Evolutionary conservation across 805 yeast species (phyloP), one percentile per base, ranked within the genome.

Genomic region (Danielia reshetovae): DNA sequence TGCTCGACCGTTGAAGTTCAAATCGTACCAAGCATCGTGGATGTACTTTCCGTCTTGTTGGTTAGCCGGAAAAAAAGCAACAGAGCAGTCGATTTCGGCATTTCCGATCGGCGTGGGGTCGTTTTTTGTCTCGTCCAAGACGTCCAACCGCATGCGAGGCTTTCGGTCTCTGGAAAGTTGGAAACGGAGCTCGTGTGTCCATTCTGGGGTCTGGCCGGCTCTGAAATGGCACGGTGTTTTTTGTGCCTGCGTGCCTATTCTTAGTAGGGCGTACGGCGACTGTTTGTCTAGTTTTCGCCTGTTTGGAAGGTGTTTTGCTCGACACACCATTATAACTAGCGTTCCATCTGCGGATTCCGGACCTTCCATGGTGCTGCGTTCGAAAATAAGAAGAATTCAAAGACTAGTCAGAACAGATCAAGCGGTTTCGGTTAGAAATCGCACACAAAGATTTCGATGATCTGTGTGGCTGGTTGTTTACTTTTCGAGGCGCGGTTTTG

Each of bases 181-280:
- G 51, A 84, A 85, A 46, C 85, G 65, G 38, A 83, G 67, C 43
- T 85, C 87, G 40, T 79, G 79, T 40, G 85, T 80, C 86, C 97
- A 93, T 14, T 69, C 75, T 1, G 98, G 98, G 4, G 85, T 83
- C 55, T 93, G 98, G 2, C 98, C 98, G 1, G 96, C 98, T 46
- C 97, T 65, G 34, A 76, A 73, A 39, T 85, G 79, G 0, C 86
- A 72, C 23, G 78, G 79, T 1, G 97, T 86, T 51, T 82, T 78
- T 44, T 84, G 79, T 7, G 94, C 90, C 48, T 76, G 75, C 40
- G 85, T 86, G 18, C 89, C 90, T 4, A 93, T 70, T 37, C 97
- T 67, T 9, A 85, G 70, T 5, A 90, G 77, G 40, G 88, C 83
- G 60, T 86, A 89, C 2, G 97, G 98, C 45, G 85, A 83, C 60